Evolutionary conservation across 306 rosid species (phyloP).

Genomic region (Hippophae rhamnoides): DNA sequence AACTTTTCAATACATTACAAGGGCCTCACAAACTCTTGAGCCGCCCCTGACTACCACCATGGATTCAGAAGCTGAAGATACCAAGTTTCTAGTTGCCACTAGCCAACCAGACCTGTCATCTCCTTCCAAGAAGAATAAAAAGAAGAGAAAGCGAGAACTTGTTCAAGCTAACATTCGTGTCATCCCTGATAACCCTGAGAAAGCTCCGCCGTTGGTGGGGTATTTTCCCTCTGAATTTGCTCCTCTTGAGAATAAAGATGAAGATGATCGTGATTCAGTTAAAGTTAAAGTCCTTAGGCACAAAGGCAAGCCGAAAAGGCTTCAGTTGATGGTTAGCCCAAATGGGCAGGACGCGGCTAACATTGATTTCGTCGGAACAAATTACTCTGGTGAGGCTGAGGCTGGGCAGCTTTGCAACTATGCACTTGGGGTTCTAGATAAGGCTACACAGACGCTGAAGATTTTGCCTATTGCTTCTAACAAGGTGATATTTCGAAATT

Average conservation of each 20-base stretch:
- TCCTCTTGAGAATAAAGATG: constrained; percentile 20
- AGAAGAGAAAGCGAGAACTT: constrained; percentile 19
- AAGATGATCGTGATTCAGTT: constrained; percentile 10
- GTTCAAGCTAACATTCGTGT: constrained; percentile 41
- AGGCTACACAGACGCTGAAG: constrained; percentile 47
- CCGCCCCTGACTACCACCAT: constrained; percentile 9
- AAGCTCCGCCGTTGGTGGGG: constrained; percentile 49
- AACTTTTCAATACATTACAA: background rate
- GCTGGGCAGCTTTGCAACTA: constrained; percentile 43
- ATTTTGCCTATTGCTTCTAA: constrained; percentile 56
- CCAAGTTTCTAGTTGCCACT: constrained; percentile 10
- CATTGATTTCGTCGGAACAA: constrained; percentile 77
- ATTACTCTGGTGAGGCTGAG: constrained; percentile 60
- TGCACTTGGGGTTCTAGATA: constrained; percentile 75
- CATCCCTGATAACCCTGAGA: constrained; percentile 31
- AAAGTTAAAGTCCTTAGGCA: constrained; percentile 34
- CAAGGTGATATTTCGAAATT: constrained; percentile 35
- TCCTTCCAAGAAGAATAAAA: constrained; percentile 29
- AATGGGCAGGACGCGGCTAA: constrained; percentile 16
- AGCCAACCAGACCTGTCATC: constrained; percentile 5
- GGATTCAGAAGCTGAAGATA: constrained; percentile 41
- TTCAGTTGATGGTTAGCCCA: constrained; percentile 68
- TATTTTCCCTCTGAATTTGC: constrained; percentile 79
- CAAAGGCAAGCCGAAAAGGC: constrained; percentile 39
- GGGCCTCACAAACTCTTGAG: background rate